Evolutionary conservation across 371 early-diverging fungal species (phyloP).

Genomic region (Apophysomyces elegans): DNA sequence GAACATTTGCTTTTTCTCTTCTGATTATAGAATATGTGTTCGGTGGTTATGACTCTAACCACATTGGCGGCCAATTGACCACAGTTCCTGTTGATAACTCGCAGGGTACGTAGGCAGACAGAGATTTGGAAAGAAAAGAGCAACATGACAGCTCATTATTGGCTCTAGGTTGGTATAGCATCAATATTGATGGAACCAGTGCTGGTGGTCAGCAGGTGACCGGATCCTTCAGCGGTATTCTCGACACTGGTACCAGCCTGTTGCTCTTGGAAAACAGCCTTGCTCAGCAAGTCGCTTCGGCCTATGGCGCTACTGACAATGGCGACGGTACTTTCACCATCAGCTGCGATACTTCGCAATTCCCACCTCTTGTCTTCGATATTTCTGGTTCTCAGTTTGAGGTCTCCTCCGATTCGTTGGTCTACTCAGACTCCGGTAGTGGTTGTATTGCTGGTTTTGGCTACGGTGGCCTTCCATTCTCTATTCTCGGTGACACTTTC

Average conservation of each 20-base stretch:
- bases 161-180: slow-evolving; percentile 20
- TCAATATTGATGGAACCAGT: slow-evolving; percentile 5
- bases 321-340: slow-evolving; percentile 36
- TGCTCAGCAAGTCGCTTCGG: slow-evolving; percentile 20
- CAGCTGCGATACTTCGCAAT: slow-evolving; percentile 27
- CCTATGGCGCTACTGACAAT: slow-evolving; percentile 27
- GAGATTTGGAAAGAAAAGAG: neutral
- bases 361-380: slow-evolving; percentile 22
- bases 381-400: slow-evolving; percentile 25
- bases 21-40: slow-evolving; percentile 32
- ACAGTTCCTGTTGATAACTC: slow-evolving; percentile 44
- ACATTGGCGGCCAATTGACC: slow-evolving; percentile 42
- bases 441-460: slow-evolving; percentile 33
- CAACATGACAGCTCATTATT: neutral
- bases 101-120: slow-evolving; percentile 10
- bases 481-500: slow-evolving; percentile 48
- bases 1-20: neutral
- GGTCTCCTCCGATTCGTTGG: slow-evolving; percentile 26
- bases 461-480: slow-evolving; percentile 29
- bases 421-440: slow-evolving; percentile 20
- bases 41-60: slow-evolving; percentile 45
- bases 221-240: slow-evolving; percentile 23
- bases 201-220: slow-evolving; percentile 4
- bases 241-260: slow-evolving; percentile 38
- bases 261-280: slow-evolving; percentile 26